Percentiles rank a stretch among this genome's conserved stretches.
Conservation (phyloP, 2,329 filamentous ascomycete species). For the Ceratocystis cacaofunesta region DNA sequence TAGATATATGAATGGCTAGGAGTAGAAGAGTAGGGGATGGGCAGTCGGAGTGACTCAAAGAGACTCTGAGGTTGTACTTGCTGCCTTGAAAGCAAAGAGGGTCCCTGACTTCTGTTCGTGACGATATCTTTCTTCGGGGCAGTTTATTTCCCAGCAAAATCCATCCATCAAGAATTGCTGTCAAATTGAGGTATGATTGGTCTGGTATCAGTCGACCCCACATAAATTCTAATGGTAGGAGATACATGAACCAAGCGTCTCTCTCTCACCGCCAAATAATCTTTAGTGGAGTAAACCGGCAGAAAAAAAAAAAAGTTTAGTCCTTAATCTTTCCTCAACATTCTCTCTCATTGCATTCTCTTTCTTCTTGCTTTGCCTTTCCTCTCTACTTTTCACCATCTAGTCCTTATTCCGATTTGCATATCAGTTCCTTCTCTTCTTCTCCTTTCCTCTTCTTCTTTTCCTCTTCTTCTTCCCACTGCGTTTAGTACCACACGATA, state of each 20-base stretch:
- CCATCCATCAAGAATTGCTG: not conserved
- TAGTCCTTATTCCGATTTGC: not conserved
- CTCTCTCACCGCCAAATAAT: conserved; percentile 11
- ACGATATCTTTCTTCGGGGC: not conserved
- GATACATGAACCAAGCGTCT: not conserved
- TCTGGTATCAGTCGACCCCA: not conserved
- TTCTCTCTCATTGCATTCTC: conserved; percentile 5
- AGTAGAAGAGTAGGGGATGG: not conserved
- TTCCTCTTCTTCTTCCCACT: not conserved
- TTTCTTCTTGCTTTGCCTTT: not conserved
- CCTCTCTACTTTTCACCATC: conserved; percentile 3
- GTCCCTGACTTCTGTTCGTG: not conserved
- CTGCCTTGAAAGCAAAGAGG: not conserved
- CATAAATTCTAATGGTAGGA: not conserved
- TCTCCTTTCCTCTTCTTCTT: not conserved
- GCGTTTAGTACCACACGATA: not conserved
- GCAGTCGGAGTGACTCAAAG: not conserved
- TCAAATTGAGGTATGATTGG: conserved; percentile 6
- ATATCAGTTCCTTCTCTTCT: not conserved
- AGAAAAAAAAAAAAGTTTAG: conserved; percentile 22
- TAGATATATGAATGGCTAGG: not conserved
- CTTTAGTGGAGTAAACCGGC: conserved; percentile 20
- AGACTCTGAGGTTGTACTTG: not conserved
- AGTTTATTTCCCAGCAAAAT: conserved; percentile 1
- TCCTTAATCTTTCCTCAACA: conserved; percentile 3